Conservation (phyloP, 108 stramenopile species). For the Licmophora abbreviata region DNA sequence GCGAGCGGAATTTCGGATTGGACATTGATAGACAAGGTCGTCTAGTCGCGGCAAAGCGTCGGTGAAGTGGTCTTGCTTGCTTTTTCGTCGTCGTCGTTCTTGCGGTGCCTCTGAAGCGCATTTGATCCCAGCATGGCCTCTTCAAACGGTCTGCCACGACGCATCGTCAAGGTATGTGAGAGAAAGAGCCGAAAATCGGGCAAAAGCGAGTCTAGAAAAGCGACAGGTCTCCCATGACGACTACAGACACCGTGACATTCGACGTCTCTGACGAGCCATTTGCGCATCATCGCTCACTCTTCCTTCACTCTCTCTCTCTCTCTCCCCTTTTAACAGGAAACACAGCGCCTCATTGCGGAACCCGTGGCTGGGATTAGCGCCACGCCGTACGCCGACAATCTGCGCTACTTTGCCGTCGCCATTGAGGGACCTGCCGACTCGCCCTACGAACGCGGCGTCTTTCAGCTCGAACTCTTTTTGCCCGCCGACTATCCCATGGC, state of each 20-base stretch:
- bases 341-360: slow-evolving; percentile 92
- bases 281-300: neutral
- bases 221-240: neutral
- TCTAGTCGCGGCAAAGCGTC: too few relatives aligned
- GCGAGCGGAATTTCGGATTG: too few relatives aligned
- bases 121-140: neutral
- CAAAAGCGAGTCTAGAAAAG: neutral
- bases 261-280: neutral
- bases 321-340: slow-evolving; percentile 52
- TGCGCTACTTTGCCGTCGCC: slow-evolving; percentile 95
- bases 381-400: slow-evolving; percentile 96
- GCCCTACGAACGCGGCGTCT: slow-evolving; percentile 89
- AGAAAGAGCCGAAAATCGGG: slow-evolving; percentile 1
- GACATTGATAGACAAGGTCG: too few relatives aligned
- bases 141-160: slow-evolving; percentile 18
- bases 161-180: slow-evolving; percentile 27
- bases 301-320: neutral
- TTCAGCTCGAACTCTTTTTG: slow-evolving; percentile 94
- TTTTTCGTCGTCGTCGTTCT: too few relatives aligned
- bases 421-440: slow-evolving; percentile 94
- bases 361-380: slow-evolving; percentile 96
- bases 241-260: neutral
- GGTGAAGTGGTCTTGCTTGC: too few relatives aligned
- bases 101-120: too few relatives aligned
- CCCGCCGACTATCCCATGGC: slow-evolving; percentile 99